Conservation (phyloP, 202 grass and related monocot genomes). For the Brachypodium distachyon region DNA sequence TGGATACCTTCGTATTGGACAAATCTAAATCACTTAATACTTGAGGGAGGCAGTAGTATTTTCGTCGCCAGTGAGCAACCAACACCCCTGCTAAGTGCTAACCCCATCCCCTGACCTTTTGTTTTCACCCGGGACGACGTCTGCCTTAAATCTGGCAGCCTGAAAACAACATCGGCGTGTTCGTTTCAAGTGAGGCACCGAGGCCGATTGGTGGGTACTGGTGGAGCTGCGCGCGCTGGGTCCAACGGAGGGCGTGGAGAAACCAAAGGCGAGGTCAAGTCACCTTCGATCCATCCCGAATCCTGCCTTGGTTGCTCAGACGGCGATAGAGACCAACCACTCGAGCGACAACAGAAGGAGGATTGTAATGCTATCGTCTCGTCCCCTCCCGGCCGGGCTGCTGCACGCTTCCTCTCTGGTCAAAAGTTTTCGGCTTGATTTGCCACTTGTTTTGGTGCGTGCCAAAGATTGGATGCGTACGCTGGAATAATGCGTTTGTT, state of each 20-base stretch:
- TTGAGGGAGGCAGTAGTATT: too few relatives aligned
- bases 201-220: background rate
- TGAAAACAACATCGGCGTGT: background rate
- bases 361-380: too few relatives aligned
- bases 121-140: background rate
- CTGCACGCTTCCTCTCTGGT: background rate
- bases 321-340: background rate
- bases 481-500: background rate
- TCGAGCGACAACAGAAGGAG: background rate
- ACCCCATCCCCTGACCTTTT: too few relatives aligned
- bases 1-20: too few relatives aligned
- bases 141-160: background rate
- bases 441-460: background rate
- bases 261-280: constrained; percentile 1
- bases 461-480: background rate
- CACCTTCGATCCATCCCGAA: background rate
- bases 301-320: constrained; percentile 38
- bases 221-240: background rate
- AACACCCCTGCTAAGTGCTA: background rate
- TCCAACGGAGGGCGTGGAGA: constrained; percentile 31
- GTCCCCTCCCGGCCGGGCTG: too few relatives aligned
- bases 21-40: too few relatives aligned
- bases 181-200: background rate
- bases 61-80: background rate
- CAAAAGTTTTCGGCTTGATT: constrained; percentile 10